Evolutionary conservation across 1,284 basidiomycete genomes (phyloP), one percentile per base, ranked within the genome.

Genomic region (Irpex sp.): DNA sequence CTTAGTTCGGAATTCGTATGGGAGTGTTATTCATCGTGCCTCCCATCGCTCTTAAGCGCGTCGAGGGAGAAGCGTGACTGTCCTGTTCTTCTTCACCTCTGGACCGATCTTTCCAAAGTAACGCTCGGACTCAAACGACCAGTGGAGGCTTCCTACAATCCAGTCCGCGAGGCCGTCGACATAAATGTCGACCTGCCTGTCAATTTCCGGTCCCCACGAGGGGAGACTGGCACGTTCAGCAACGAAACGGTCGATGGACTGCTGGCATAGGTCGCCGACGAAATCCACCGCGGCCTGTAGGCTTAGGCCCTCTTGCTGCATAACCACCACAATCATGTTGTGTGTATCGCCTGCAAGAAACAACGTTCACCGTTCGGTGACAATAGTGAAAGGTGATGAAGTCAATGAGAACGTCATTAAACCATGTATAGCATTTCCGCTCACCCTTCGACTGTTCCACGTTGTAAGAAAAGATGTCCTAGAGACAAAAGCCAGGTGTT

Each of bases 381-480:
- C 49, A 50, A 50, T 50, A 50, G 49, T 17, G 49, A 21, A n/a
- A 21, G 7, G 19, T 8, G 17, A 50, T 50, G 26, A 17, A 26
- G 39, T 58, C 26, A 55, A 37, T 62, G 49, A 59, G 51, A 21
- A 46, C 6, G 21, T 59, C 31, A n/a, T 35, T 31, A 17, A 58
- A 15, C 53, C 39, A 47, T 57, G 17, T 37, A 19, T 5, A 54
- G 33, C 11, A 19, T 37, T 31, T 11, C 55, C 15, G 60, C 69
- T 50, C 37, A 72, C 72, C 72, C 62, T 71, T 73, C 2, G 77
- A 71, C 66, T 79, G 78, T 64, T 80, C 78, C 56, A 77, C 75
- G 62, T 79, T 79, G 71, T 74, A 80, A 1, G 79, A 80, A 68
- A 78, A 79, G 49, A 80, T 74, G 67, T 80, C 78, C 77, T 80